Percentiles rank a stretch among this genome's conserved stretches.
phyloP scores from a whole-genome alignment of 352 stramenopile genomes.

The Elongisporangium anandrum region DNA sequence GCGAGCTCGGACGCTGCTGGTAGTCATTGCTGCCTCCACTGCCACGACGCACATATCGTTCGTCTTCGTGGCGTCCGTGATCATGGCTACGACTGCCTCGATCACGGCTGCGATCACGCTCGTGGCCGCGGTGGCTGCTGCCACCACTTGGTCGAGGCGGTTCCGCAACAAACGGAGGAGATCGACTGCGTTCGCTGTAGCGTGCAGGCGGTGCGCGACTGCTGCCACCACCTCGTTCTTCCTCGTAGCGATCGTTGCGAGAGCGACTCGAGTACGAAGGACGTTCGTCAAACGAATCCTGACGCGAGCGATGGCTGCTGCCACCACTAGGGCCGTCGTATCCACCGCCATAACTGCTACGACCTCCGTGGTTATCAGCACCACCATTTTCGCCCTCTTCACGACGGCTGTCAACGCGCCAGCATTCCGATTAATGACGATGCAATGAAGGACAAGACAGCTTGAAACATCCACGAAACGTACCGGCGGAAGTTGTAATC shows the following conservation, averaged over 20 bases:
- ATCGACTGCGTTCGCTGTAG: background rate
- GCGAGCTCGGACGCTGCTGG: background rate
- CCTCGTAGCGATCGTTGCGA: background rate
- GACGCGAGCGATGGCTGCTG: background rate
- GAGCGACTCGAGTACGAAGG: background rate
- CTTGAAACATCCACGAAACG: background rate
- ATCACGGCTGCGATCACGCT: background rate
- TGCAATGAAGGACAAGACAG: background rate
- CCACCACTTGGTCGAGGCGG: too few relatives aligned
- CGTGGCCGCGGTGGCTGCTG: background rate
- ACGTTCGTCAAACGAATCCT: background rate
- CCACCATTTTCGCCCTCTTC: background rate
- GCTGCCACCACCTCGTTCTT: background rate
- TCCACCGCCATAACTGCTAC: background rate
- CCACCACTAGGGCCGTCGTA: background rate
- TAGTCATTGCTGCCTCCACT: background rate
- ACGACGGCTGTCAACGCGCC: background rate
- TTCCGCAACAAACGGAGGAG: background rate
- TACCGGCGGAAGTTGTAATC: conserved; percentile 57
- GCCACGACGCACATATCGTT: background rate
- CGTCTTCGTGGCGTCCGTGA: background rate
- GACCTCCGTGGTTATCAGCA: background rate
- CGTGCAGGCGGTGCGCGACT: background rate
- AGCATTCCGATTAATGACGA: background rate
- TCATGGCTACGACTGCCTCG: background rate